Base-by-base conservation (phyloP, 495 filamentous ascomycete genomes). In the Aspergillus campestris region DNA sequence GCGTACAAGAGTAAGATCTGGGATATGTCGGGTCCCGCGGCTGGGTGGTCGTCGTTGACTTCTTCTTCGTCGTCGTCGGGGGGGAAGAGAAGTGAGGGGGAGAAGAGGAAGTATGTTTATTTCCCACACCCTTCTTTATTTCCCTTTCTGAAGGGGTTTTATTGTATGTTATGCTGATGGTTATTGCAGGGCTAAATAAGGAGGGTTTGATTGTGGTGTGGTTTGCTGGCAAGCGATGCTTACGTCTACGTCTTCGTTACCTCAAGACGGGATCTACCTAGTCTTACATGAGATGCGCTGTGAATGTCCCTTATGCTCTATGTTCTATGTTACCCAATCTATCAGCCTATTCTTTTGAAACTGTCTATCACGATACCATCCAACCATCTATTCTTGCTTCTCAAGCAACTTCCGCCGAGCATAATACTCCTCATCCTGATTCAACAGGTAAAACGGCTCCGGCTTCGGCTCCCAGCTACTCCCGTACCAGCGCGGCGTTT, bases 1-100 rank as follows among this genome's bases (percentile, higher is more conserved):
- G 73, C 64, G 14, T 80, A 80, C 42, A 82, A 79, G 64, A 74
- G 69, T 51, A 65, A 73, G 10, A 56, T 80, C n/a, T 80, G 74
- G 74, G 66, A 75, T 61, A 75, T 62, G 62, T 53, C 47, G 6
- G 59, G 60, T 13, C 40, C 55, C 1, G 38, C 45, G 8, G 36
- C 40, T 38, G 50, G 50, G 40, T 38, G 49, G 27, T 47, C 47
- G 34, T 53, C 56, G n/a, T n/a, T n/a, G n/a, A n/a, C 18, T 24
- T 24, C 18, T 1, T 24, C 18, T 24, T 1, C 18, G 18, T 24
- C 18, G 18, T 24, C 18, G 1, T 24, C 18, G 59, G 38, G 33
- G 59, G 63, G 45, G 59, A 62, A 49, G 60, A 60, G 49, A 64
- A 66, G 50, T 58, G 61, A 62, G 63, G 49, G 47, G 58, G 29